Percentiles rank a stretch among this genome's conserved stretches.
These are phyloP conservation scores for Glebionis coronaria DNA, from an alignment of 129 eudicot genomes.

Conservation along the genomic window DNA sequence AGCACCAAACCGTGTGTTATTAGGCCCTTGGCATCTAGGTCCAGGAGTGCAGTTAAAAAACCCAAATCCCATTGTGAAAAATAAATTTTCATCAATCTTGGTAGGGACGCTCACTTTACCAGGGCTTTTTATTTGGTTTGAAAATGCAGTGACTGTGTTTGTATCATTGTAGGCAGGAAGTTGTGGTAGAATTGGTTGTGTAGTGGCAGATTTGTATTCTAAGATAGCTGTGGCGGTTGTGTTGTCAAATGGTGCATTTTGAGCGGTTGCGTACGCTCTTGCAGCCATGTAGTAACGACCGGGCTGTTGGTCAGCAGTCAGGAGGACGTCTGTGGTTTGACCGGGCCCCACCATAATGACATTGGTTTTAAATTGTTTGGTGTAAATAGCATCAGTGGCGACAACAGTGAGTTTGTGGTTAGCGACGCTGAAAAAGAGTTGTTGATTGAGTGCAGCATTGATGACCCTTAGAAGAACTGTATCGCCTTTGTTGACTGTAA, in stretches of 20 bases:
- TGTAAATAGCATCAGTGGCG: slow-evolving; percentile 68
- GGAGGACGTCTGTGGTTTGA: slow-evolving; percentile 76
- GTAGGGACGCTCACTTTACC: slow-evolving; percentile 48
- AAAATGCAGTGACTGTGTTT: slow-evolving; percentile 52
- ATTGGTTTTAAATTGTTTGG: slow-evolving; percentile 56
- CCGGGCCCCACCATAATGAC: slow-evolving; percentile 82
- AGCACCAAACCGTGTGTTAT: slow-evolving; percentile 71
- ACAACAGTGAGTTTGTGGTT: slow-evolving; percentile 78
- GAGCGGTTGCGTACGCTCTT: slow-evolving; percentile 60
- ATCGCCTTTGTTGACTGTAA: slow-evolving; percentile 56
- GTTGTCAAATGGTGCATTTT: slow-evolving; percentile 65
- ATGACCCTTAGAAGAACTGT: slow-evolving; percentile 74
- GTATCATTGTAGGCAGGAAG: slow-evolving; percentile 78
- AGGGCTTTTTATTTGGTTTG: slow-evolving; percentile 50
- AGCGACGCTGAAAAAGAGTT: slow-evolving; percentile 74
- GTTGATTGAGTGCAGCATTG: slow-evolving; percentile 89
- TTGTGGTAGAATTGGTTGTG: slow-evolving; percentile 48
- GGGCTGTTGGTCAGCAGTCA: slow-evolving; percentile 69
- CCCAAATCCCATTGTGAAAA: slow-evolving; percentile 63
- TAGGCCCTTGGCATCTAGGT: slow-evolving; percentile 77
- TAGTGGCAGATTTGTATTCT: slow-evolving; percentile 54
- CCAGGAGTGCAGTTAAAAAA: slow-evolving; percentile 66
- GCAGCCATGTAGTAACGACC: slow-evolving; percentile 87
- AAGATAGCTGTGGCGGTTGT: slow-evolving; percentile 81
- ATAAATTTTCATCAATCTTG: slow-evolving; percentile 46